Evolutionary conservation across 257 asterid genomes (phyloP).

Genomic region (Salvia splendens): DNA sequence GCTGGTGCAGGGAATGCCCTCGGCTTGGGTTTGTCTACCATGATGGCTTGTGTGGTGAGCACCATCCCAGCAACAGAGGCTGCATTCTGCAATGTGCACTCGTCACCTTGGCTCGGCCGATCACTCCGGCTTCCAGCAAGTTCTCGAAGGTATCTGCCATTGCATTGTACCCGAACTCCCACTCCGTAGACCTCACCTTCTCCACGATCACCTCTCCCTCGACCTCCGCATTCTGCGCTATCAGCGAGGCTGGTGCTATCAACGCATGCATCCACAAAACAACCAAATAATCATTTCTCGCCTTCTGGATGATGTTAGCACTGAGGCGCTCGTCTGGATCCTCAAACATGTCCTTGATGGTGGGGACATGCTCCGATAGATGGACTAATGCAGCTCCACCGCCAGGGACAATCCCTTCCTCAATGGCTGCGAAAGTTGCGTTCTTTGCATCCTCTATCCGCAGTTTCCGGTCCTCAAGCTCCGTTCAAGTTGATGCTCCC

Average conservation of each 20-base stretch:
- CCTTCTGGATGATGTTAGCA: conserved; percentile 95
- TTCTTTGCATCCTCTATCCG: conserved; percentile 97
- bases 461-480: conserved; percentile 93
- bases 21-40: conserved; percentile 83
- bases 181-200: conserved; percentile 67
- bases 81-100: conserved; percentile 80
- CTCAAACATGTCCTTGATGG: conserved; percentile 73
- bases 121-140: conserved; percentile 79
- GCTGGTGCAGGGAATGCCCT: conserved; percentile 48
- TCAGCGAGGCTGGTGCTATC: conserved; percentile 77
- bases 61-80: conserved; percentile 99
- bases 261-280: conserved; percentile 54
- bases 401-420: conserved; percentile 99
- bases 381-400: conserved; percentile 98
- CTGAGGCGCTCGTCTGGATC: conserved; percentile 89
- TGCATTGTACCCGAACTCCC: conserved; percentile 94
- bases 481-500: conserved; percentile 96
- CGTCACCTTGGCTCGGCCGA: conserved; percentile 95
- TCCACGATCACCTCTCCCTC: conserved; percentile 98
- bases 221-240: conserved; percentile 87
- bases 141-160: conserved; percentile 79
- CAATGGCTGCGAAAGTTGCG: conserved; percentile 98
- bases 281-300: conserved; percentile 21
- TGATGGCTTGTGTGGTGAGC: conserved; percentile 95
- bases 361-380: conserved; percentile 68